These are phyloP conservation scores for Dissophora globulifera DNA, from an alignment of 192 early-diverging fungal genomes.

Conservation along the genomic window DNA sequence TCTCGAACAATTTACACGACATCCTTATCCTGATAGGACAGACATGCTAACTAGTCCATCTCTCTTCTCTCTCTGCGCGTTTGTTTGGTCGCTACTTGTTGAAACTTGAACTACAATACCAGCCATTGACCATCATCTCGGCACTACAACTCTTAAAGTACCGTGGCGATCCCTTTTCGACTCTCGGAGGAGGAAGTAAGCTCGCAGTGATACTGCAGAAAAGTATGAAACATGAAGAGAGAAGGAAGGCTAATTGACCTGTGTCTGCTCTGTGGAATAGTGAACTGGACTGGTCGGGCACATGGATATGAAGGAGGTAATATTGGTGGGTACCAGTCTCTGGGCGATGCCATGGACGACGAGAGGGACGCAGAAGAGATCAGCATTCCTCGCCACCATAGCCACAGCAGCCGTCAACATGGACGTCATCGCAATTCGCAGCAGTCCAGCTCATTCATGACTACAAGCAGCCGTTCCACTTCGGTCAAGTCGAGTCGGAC, in stretches of 20 bases:
- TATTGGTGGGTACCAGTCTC: constrained; percentile 18
- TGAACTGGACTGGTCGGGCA: constrained; percentile 29
- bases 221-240: neutral
- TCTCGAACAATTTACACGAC: no score
- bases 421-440: constrained; percentile 28
- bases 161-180: constrained; percentile 58
- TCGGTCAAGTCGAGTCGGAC: constrained; percentile 33
- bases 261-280: no score
- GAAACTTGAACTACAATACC: no score
- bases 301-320: constrained; percentile 16
- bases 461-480: constrained; percentile 32
- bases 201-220: neutral
- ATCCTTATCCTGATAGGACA: no score
- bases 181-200: constrained; percentile 47
- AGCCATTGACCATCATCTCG: constrained; percentile 63
- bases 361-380: constrained; percentile 48
- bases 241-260: no score
- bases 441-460: constrained; percentile 41
- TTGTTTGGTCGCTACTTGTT: no score
- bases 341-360: constrained; percentile 38
- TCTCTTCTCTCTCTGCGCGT: no score
- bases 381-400: constrained; percentile 38
- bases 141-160: constrained; percentile 57
- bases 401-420: constrained; percentile 3
- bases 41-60: no score